Evolutionary conservation across 148 eudicot species (phyloP).

Genomic region (Camellia lanceoleosa): DNA sequence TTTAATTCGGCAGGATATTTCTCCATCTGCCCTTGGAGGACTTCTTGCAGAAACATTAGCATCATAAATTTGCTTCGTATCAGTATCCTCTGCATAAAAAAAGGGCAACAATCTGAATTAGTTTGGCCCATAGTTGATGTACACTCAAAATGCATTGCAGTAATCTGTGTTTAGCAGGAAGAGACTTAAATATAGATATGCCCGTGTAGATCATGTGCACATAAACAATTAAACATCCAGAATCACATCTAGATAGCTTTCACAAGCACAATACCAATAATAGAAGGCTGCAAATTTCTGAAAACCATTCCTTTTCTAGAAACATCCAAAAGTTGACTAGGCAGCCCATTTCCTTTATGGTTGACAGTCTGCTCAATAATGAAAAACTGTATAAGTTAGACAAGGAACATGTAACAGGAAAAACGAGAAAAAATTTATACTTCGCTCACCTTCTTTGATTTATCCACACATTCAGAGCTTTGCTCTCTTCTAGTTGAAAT

Average conservation of each 20-base stretch:
- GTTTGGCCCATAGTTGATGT: conserved; percentile 6
- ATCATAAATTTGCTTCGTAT: neutral
- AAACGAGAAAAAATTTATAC: neutral
- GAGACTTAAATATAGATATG: neutral
- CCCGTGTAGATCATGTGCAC: neutral
- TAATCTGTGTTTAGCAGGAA: neutral
- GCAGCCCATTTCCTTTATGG: conserved; percentile 13
- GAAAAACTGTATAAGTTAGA: neutral
- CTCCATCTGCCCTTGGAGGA: conserved; percentile 3
- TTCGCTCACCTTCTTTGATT: conserved; percentile 13
- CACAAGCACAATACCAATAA: conserved; percentile 9
- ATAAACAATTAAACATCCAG: neutral
- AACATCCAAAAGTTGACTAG: conserved; percentile 4
- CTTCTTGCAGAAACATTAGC: conserved; percentile 11
- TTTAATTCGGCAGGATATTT: conserved; percentile 4
- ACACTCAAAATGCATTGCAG: neutral
- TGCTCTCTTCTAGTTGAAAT: conserved; percentile 10
- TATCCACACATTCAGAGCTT: conserved; percentile 16
- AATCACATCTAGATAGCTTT: neutral
- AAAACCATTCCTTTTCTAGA: conserved; percentile 13
- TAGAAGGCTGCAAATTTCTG: conserved; percentile 9
- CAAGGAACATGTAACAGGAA: neutral
- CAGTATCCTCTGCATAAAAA: conserved; percentile 17
- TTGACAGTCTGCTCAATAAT: conserved; percentile 10
- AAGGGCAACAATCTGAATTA: conserved; percentile 2